A percentile compares a stretch with the other conserved stretches of the same genome.
Conservation (phyloP, 805 yeast genomes). For the Candida stauntonica region DNA sequence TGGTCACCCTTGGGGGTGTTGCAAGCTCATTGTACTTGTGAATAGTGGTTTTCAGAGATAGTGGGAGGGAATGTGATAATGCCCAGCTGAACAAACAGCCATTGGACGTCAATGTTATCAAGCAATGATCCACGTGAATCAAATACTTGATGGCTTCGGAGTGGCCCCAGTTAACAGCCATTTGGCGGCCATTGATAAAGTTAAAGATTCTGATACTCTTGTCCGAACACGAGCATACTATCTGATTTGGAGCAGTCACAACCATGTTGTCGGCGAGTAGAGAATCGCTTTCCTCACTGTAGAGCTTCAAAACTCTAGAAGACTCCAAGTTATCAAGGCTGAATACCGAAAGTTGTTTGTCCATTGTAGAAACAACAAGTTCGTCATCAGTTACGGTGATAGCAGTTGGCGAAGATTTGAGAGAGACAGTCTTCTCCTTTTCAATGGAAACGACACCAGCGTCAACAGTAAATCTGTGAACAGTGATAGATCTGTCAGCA, state of each 20-base stretch:
- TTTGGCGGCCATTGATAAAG: slow-evolving; percentile 40
- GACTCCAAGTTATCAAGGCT: slow-evolving; percentile 31
- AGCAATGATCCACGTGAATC: slow-evolving; percentile 20
- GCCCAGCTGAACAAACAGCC: slow-evolving; percentile 55
- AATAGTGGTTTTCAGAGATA: slow-evolving; percentile 9
- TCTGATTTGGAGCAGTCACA: slow-evolving; percentile 26
- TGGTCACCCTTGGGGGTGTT: slow-evolving; percentile 23
- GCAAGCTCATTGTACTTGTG: slow-evolving; percentile 18
- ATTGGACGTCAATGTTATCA: slow-evolving; percentile 44
- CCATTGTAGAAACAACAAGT: slow-evolving; percentile 48
- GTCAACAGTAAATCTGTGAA: slow-evolving; percentile 37
- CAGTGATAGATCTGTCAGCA: slow-evolving; percentile 54
- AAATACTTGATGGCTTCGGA: slow-evolving; percentile 44
- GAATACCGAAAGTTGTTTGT: slow-evolving; percentile 42
- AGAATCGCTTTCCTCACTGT: slow-evolving; percentile 39
- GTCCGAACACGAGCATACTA: slow-evolving; percentile 48
- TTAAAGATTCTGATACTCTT: slow-evolving; percentile 51
- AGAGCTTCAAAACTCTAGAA: slow-evolving; percentile 37
- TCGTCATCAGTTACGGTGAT: slow-evolving; percentile 36
- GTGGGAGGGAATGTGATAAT: background rate
- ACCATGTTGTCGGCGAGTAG: slow-evolving; percentile 42
- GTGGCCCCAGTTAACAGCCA: slow-evolving; percentile 57
- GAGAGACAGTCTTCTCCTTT: slow-evolving; percentile 43
- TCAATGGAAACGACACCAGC: slow-evolving; percentile 24
- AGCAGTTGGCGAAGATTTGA: slow-evolving; percentile 47